phyloP scores from a whole-genome alignment of 2,329 filamentous ascomycete genomes.

The Colletotrichum tropicicola region DNA sequence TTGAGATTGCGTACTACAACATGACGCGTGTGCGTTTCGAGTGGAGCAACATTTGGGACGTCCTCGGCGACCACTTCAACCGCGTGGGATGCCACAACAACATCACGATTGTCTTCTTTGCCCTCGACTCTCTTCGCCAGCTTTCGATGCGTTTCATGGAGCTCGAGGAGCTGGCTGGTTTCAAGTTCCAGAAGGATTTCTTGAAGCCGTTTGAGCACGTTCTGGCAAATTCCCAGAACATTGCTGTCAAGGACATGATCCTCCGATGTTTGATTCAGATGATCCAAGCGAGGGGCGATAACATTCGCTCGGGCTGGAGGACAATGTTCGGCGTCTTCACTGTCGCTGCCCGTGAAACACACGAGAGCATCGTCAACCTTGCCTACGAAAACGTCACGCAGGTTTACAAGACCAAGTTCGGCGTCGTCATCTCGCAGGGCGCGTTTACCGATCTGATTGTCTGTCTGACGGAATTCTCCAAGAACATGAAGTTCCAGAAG shows the following conservation, averaged over 20 bases:
- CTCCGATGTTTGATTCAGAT: slow-evolving; percentile 97
- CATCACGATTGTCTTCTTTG: slow-evolving; percentile 96
- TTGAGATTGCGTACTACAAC: slow-evolving; percentile 99
- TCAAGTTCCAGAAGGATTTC: slow-evolving; percentile 99
- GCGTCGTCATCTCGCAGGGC: slow-evolving; percentile 94
- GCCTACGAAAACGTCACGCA: slow-evolving; percentile 97
- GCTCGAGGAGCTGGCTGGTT: slow-evolving; percentile 95
- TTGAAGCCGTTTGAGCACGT: slow-evolving; percentile 98
- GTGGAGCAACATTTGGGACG: slow-evolving; percentile 97
- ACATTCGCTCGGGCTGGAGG: slow-evolving; percentile 97
- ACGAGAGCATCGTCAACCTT: slow-evolving; percentile 95
- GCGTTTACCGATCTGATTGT: slow-evolving; percentile 97
- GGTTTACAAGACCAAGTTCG: slow-evolving; percentile 95
- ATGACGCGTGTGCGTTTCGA: slow-evolving; percentile 99
- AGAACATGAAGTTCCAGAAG: slow-evolving; percentile 98
- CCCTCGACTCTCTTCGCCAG: slow-evolving; percentile 92
- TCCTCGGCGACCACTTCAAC: slow-evolving; percentile 98
- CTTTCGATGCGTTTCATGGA: slow-evolving; percentile 99
- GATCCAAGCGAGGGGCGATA: slow-evolving; percentile 96
- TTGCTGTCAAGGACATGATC: slow-evolving; percentile 97
- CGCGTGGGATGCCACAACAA: slow-evolving; percentile 96
- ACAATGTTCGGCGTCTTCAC: slow-evolving; percentile 99
- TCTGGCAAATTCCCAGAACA: slow-evolving; percentile 89
- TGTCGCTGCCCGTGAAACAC: slow-evolving; percentile 90
- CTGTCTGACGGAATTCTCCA: slow-evolving; percentile 97